A percentile compares a stretch with the other conserved stretches of the same genome.
These are phyloP conservation scores for Chaetomium sp. DNA, from an alignment of 2,329 filamentous ascomycete genomes.

Conservation along the genomic window DNA sequence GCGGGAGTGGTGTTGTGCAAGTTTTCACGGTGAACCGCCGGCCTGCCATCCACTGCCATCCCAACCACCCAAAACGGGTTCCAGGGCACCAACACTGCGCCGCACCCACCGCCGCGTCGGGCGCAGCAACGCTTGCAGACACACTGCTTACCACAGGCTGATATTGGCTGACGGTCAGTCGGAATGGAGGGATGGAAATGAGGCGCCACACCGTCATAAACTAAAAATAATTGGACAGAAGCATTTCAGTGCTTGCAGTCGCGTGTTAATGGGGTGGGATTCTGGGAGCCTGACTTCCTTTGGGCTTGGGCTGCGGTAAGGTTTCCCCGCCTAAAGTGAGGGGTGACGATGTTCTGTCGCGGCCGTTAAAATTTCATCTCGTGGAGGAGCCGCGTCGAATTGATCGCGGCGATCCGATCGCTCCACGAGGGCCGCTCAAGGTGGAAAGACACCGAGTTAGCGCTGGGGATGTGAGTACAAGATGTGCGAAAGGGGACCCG, in stretches of 20 bases:
- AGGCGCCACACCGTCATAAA: constrained; percentile 9
- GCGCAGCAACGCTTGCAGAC: background rate
- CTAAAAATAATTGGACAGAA: constrained; percentile 10
- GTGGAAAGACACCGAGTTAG: too few species aligned
- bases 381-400: too few species aligned
- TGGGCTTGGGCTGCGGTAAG: constrained; percentile 4
- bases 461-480: too few species aligned
- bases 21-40: too few species aligned
- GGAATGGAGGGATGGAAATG: background rate
- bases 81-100: background rate
- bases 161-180: background rate
- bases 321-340: background rate
- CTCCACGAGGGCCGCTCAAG: too few species aligned
- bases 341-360: too few species aligned
- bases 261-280: background rate
- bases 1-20: background rate
- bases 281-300: constrained; percentile 3
- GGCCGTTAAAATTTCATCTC: too few species aligned
- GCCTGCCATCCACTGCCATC: background rate
- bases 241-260: background rate
- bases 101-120: background rate
- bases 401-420: too few species aligned
- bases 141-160: too few species aligned
- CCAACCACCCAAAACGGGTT: background rate
- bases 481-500: too few species aligned